Percentiles rank a stretch among this genome's conserved stretches.
These are phyloP conservation scores for Litsea cubeba DNA, from an alignment of 164 flowering plant genomes.

Conservation along the genomic window DNA sequence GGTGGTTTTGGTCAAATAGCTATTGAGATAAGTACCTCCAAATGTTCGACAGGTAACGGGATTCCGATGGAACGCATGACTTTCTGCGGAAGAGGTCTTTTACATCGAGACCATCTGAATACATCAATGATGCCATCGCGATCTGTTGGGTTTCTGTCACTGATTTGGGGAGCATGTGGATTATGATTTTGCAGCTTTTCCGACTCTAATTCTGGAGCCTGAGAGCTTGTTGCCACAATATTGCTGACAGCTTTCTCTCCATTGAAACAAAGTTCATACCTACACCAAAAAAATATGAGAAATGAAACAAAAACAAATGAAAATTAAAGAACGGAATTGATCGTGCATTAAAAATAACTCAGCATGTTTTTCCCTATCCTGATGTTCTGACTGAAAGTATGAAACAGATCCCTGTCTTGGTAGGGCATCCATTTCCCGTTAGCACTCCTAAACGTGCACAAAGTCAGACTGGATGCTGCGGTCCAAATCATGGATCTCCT, in stretches of 20 bases:
- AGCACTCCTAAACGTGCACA: no score
- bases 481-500: no score
- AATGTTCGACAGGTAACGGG: conserved; percentile 71
- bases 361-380: no score
- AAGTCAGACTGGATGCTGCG: no score
- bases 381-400: no score
- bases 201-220: conserved; percentile 39
- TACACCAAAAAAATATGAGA: conserved; percentile 11
- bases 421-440: no score
- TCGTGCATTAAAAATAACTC: no score
- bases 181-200: conserved; percentile 53
- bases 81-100: conserved; percentile 85
- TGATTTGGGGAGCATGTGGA: conserved; percentile 36
- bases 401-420: no score
- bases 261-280: conserved; percentile 90
- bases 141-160: conserved; percentile 48
- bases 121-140: conserved; percentile 55
- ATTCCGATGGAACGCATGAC: conserved; percentile 72
- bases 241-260: conserved; percentile 70
- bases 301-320: not conserved
- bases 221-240: conserved; percentile 30
- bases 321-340: no score
- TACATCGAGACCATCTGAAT: conserved; percentile 89
- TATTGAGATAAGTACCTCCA: conserved; percentile 55
- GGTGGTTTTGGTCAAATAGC: not conserved